Evolutionary conservation across 805 yeast genomes (phyloP).

Genomic region (Saturnispora diversa): DNA sequence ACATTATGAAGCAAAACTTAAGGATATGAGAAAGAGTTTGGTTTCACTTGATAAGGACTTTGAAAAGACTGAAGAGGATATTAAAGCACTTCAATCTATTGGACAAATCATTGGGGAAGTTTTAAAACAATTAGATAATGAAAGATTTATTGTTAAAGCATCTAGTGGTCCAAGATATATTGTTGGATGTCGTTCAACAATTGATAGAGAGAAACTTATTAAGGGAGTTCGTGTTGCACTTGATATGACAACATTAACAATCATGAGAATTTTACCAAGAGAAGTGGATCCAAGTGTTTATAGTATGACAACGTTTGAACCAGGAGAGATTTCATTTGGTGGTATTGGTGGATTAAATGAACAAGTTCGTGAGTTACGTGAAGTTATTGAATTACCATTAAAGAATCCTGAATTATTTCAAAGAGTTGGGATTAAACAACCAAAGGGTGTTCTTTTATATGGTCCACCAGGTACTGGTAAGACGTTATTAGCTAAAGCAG

Average conservation of each 20-base stretch:
- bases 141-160: conserved; percentile 91
- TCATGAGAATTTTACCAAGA: conserved; percentile 94
- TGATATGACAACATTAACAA: conserved; percentile 95
- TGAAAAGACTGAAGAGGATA: conserved; percentile 93
- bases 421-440: conserved; percentile 97
- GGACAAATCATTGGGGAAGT: conserved; percentile 98
- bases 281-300: conserved; percentile 98
- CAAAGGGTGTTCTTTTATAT: conserved; percentile 84
- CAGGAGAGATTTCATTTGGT: conserved; percentile 92
- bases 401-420: conserved; percentile 94
- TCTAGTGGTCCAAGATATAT: conserved; percentile 96
- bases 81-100: conserved; percentile 92
- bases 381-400: conserved; percentile 93
- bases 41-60: conserved; percentile 75
- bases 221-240: conserved; percentile 95
- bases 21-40: conserved; percentile 73
- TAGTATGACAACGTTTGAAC: conserved; percentile 96
- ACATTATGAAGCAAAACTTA: conserved; percentile 87
- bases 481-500: conserved; percentile 93
- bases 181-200: conserved; percentile 93
- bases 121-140: conserved; percentile 88
- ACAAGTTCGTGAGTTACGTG: conserved; percentile 92
- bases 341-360: conserved; percentile 96
- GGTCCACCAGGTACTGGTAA: conserved; percentile 99
- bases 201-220: conserved; percentile 71